A percentile compares a stretch with the other conserved stretches of the same genome.
Conservation (phyloP, 1,284 basidiomycete genomes). For the Ganoderma leucocontextum region DNA sequence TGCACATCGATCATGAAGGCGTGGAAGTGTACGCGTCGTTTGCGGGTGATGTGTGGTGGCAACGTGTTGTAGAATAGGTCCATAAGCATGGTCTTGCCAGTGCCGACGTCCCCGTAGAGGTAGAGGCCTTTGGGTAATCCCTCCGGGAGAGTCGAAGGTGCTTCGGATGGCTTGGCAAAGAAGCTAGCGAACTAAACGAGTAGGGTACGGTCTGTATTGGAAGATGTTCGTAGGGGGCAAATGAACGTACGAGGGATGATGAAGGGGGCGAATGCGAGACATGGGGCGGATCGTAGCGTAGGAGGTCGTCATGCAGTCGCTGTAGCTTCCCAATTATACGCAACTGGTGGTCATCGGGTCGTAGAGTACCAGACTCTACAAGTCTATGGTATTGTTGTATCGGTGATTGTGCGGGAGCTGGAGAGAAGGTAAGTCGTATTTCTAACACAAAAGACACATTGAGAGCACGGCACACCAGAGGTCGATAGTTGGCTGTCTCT, state of each 20-base stretch:
- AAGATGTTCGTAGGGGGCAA: not conserved
- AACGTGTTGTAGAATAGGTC: constrained; percentile 95
- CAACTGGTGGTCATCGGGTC: constrained; percentile 86
- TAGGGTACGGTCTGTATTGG: constrained; percentile 10
- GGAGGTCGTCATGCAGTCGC: constrained; percentile 78
- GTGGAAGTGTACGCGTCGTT: constrained; percentile 95
- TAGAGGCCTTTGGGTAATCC: constrained; percentile 89
- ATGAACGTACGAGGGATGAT: constrained; percentile 36
- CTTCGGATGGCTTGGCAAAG: constrained; percentile 55
- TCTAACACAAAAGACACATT: not conserved
- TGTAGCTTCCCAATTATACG: constrained; percentile 87
- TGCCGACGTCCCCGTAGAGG: constrained; percentile 97
- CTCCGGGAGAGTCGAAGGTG: constrained; percentile 49
- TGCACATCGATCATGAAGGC: constrained; percentile 99
- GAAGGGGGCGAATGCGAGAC: constrained; percentile 54
- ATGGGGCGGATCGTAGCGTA: constrained; percentile 75
- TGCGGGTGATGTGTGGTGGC: constrained; percentile 76
- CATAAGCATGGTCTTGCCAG: constrained; percentile 99
- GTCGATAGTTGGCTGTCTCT: constrained; percentile 14
- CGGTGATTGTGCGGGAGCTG: constrained; percentile 50
- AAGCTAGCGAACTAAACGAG: constrained; percentile 66
- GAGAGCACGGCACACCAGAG: constrained; percentile 14
- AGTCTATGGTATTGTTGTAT: constrained; percentile 79
- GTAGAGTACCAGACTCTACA: constrained; percentile 74
- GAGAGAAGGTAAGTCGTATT: not conserved